Conservation (phyloP, 192 early-diverging fungal species). For the Coemansia sp. region DNA sequence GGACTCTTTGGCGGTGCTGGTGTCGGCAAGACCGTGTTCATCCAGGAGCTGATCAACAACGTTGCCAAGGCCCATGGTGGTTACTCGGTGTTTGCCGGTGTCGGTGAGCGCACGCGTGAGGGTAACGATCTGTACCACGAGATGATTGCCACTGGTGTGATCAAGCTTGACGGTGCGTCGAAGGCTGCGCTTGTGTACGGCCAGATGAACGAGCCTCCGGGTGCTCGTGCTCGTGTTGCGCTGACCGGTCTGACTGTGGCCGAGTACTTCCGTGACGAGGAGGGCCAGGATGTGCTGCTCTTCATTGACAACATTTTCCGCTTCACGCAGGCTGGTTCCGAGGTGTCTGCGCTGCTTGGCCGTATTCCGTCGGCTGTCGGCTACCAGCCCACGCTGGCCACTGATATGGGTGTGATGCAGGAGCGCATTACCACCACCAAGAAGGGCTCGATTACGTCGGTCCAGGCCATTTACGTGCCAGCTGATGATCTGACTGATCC, state of each 20-base stretch:
- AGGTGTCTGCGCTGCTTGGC: constrained; percentile 98
- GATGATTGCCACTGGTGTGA: constrained; percentile 95
- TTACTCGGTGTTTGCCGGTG: constrained; percentile 98
- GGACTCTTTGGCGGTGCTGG: constrained; percentile 98
- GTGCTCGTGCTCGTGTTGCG: constrained; percentile 98
- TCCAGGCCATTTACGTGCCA: constrained; percentile 97
- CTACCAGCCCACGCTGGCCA: constrained; percentile 98
- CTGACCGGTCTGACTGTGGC: constrained; percentile 97
- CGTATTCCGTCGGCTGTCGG: constrained; percentile 99
- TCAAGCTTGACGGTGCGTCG: constrained; percentile 90
- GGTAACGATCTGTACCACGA: constrained; percentile 99
- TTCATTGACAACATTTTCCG: constrained; percentile 99
- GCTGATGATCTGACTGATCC: constrained; percentile 99
- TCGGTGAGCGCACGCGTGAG: constrained; percentile 98
- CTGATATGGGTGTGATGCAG: constrained; percentile 99
- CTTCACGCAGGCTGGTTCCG: constrained; percentile 99
- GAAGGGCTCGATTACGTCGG: constrained; percentile 99
- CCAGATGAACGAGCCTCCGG: constrained; percentile 99
- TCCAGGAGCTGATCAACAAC: constrained; percentile 99
- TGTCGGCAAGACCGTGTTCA: constrained; percentile 99
- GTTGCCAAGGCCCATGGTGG: constrained; percentile 98
- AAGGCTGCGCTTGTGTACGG: constrained; percentile 97
- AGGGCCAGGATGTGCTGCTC: constrained; percentile 98
- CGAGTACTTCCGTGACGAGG: constrained; percentile 99
- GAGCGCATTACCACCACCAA: constrained; percentile 99